Base-by-base conservation (phyloP, 2,329 filamentous ascomycete genomes). In the Calcarisporium arbuscula region DNA sequence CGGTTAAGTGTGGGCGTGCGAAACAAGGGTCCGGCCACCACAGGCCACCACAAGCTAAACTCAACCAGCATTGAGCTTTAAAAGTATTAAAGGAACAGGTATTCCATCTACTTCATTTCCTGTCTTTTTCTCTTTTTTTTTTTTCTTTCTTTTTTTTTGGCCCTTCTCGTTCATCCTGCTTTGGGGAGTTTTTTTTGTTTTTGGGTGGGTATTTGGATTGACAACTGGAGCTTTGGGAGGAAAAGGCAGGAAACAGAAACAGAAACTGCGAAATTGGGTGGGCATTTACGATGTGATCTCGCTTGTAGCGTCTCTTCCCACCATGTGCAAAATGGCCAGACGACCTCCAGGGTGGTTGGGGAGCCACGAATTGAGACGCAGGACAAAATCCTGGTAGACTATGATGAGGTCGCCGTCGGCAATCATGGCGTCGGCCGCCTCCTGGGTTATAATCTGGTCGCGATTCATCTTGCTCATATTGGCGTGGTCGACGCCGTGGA, bases 241-340 rank as follows among this genome's bases (percentile, higher is more conserved):
- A 11, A n/a, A n/a, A n/a, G n/a, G n/a, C n/a, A n/a, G n/a, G n/a
- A n/a, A n/a, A n/a, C n/a, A n/a, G n/a, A 29, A 15, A 19, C 5
- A 26, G 21, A 29, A 33, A 32, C 11, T 18, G 28, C 36, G 36
- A 40, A 32, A 29, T 68, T 30, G n/a, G n/a, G n/a, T n/a, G n/a
- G n/a, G n/a, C n/a, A 31, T 21, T 30, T 72, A 95, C 86, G 82
- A 85, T 58, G 82, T 86, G 42, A 96, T 81, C 62, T 96, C 92
- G 58, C 95, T 89, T 9, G 90, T 95, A 32, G 87, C 90, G 75
- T 95, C 88, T 61, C 83, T 78, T 42, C 88, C 88, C 41, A 96
- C 77, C 87, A 95, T 92, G 56, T 98, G 92, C 56, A 78, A 68
- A 45, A 98, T 94, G 35, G 90, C 77, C 62, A 88, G 92, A 50